Percentiles rank a stretch among this genome's conserved stretches.
phyloP scores from a whole-genome alignment of 352 stramenopile genomes.

The Pythium guiyangense region DNA sequence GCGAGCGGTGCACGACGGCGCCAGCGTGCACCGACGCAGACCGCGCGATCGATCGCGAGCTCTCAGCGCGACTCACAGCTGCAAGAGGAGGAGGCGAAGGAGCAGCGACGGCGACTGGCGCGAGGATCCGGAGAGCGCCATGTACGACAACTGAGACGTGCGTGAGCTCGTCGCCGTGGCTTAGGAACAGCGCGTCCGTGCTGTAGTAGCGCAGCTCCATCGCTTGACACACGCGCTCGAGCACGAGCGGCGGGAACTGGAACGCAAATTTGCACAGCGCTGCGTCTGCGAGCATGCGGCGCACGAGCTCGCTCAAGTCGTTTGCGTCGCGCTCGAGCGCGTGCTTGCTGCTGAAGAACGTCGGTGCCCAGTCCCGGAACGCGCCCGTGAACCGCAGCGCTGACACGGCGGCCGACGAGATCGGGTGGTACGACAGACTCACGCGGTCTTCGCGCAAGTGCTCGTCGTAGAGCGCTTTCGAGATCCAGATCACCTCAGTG shows the following conservation, averaged over 20 bases:
- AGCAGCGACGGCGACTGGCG: neutral
- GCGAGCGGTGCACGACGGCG: neutral
- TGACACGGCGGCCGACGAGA: conserved; percentile 4
- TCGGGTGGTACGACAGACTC: conserved; percentile 29
- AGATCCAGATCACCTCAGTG: conserved; percentile 48
- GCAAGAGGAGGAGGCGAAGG: no score
- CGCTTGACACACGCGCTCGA: conserved; percentile 43
- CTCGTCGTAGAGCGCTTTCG: conserved; percentile 25
- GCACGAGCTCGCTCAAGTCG: conserved; percentile 7
- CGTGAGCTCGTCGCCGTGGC: conserved; percentile 19
- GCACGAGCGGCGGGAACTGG: conserved; percentile 50
- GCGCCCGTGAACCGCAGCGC: neutral
- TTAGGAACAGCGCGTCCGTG: conserved; percentile 11
- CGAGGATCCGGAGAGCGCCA: conserved; percentile 16
- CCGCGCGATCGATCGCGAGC: neutral
- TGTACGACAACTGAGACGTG: conserved; percentile 32
- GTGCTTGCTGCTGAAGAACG: conserved; percentile 5
- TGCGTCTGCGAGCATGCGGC: conserved; percentile 27
- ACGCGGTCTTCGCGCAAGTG: conserved; percentile 36
- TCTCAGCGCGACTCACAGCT: neutral
- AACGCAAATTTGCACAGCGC: conserved; percentile 36
- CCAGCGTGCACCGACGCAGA: neutral
- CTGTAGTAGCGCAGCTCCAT: conserved; percentile 33
- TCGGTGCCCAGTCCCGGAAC: conserved; percentile 9
- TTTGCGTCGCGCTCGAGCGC: conserved; percentile 4